Percentiles rank a stretch among this genome's conserved stretches.
phyloP scores from a whole-genome alignment of 192 early-diverging fungal species.

The Coemansia sp. region DNA sequence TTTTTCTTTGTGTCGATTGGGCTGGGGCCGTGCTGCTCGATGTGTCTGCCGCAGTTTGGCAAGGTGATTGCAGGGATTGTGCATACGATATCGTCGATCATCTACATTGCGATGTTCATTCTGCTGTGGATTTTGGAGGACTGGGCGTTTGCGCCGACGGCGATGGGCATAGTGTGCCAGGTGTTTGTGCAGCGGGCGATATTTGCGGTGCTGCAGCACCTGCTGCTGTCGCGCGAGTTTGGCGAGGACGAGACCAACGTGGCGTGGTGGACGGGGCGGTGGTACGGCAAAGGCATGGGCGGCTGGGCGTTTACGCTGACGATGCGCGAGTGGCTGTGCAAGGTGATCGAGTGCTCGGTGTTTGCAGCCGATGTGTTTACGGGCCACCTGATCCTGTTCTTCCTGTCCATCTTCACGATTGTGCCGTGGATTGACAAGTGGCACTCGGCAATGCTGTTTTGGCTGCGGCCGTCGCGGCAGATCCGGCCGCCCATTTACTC shows the following conservation, averaged over 20 bases:
- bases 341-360: constrained; percentile 79
- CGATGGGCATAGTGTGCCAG: constrained; percentile 65
- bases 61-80: constrained; percentile 66
- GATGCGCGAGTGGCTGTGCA: constrained; percentile 77
- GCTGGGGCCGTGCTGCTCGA: constrained; percentile 59
- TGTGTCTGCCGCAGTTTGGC: constrained; percentile 71
- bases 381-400: constrained; percentile 73
- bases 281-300: constrained; percentile 74
- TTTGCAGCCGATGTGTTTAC: constrained; percentile 78
- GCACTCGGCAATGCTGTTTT: constrained; percentile 81
- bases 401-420: constrained; percentile 67
- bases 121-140: constrained; percentile 66
- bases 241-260: constrained; percentile 79
- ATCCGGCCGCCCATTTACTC: constrained; percentile 73
- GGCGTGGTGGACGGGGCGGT: constrained; percentile 86
- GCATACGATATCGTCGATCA: constrained; percentile 62
- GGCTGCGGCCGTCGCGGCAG: constrained; percentile 77
- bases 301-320: constrained; percentile 66
- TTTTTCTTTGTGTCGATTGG: constrained; percentile 66
- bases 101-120: constrained; percentile 62
- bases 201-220: constrained; percentile 64
- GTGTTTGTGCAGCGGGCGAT: constrained; percentile 67
- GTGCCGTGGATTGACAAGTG: constrained; percentile 71
- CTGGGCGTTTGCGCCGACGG: constrained; percentile 61
- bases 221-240: constrained; percentile 78